phyloP scores from a whole-genome alignment of 495 filamentous ascomycete genomes.

The Neurospora tetrasperma region DNA sequence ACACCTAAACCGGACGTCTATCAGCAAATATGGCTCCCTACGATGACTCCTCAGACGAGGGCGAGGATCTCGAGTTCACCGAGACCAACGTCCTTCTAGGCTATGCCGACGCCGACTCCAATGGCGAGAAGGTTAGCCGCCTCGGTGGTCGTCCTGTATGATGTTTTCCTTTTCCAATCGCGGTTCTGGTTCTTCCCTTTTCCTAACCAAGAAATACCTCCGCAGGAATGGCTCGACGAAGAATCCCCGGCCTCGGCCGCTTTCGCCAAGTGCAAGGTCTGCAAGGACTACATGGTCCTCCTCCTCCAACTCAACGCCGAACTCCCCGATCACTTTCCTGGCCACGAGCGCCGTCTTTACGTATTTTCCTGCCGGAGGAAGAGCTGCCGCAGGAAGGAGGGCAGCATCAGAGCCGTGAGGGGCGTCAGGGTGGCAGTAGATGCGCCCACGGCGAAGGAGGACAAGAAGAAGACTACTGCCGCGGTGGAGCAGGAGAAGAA shows the following conservation, averaged over 20 bases:
- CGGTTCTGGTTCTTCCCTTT: not conserved
- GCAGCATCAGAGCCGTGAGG: constrained; percentile 63
- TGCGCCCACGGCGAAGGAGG: constrained; percentile 9
- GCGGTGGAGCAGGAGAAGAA: constrained; percentile 5
- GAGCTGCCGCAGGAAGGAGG: constrained; percentile 72
- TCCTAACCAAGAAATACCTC: not conserved
- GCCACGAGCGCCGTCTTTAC: constrained; percentile 78
- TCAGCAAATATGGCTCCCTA: constrained; percentile 60
- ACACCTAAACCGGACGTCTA: not conserved
- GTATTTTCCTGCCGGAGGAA: constrained; percentile 71
- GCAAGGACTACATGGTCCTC: constrained; percentile 72
- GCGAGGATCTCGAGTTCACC: constrained; percentile 60
- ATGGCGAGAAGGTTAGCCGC: constrained; percentile 79
- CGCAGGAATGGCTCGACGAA: constrained; percentile 70
- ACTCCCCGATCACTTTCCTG: constrained; percentile 72
- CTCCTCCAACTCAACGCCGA: constrained; percentile 89
- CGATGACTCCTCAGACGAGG: constrained; percentile 73
- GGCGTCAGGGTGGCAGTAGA: constrained; percentile 43
- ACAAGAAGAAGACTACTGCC: constrained; percentile 10
- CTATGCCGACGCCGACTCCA: constrained; percentile 72
- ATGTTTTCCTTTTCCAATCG: not conserved
- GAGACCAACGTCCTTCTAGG: constrained; percentile 88
- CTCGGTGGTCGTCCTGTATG: constrained; percentile 81
- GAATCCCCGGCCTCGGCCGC: constrained; percentile 60
- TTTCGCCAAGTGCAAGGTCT: constrained; percentile 79